Base-by-base conservation (phyloP, 1,139 yeast genomes). In the Saccharomyces hybrid region DNA sequence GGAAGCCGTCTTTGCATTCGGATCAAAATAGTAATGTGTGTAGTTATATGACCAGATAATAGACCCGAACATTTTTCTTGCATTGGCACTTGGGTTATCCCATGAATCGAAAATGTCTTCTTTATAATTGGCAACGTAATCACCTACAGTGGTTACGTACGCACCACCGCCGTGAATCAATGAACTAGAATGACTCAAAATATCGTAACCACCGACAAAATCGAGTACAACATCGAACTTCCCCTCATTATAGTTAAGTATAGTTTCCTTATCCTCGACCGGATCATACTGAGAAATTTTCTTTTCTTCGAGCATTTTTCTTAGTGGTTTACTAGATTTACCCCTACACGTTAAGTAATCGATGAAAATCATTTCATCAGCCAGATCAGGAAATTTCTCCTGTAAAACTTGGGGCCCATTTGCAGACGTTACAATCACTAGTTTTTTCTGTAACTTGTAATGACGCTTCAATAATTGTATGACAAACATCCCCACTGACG, bases 401-500 rank as follows among this genome's bases (percentile, higher is more conserved):
- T 60, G 60, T 3, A 71, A 63, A 7, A 70, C 60, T 6, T 63
- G 60, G 3, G 66, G 61, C 7, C 76, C 73, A 28, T 70, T 63
- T 11, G 70, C 72, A 6, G 76, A 70, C 13, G 73, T 69, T 9
- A 71, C 74, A 2, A 75, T 79, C 1, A 79, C 79, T 9, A 83
- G 73, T 53, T 77, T 76, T 25, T 64, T 64, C 46, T 68, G 68
- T 3, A 80, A 77, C 3, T 76, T 71, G 58, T 75, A 78, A 55
- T 73, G 68, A 16, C 73, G 65, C 59, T 79, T 82, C 25, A 83
- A 78, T 25, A 86, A 63, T 65, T 84, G 89, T 29, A 82, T 74
- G 2, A 79, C 77, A 70, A 75, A 78, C 57, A 81, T 69, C 1
- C 93, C 95, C 5, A 86, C 86, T n/a, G 84, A 75, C 1, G 95